phyloP scores from a whole-genome alignment of 2,329 filamentous ascomycete species.

The Xylariaceae sp. region DNA sequence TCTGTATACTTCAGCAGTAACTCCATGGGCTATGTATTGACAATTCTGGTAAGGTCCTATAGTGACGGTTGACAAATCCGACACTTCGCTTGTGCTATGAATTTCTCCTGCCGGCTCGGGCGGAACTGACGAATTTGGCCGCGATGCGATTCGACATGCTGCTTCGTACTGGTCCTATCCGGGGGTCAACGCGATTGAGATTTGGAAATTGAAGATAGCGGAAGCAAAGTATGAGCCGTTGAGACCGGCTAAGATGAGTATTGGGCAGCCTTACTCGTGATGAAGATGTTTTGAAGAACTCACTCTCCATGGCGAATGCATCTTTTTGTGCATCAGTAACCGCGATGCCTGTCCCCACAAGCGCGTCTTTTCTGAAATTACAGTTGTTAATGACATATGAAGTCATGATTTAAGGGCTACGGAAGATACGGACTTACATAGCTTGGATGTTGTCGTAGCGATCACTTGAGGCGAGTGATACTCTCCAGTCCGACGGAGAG shows the following conservation, averaged over 20 bases:
- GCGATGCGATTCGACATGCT: conserved; percentile 34
- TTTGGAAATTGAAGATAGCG: background rate
- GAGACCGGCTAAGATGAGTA: background rate
- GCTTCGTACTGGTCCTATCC: conserved; percentile 56
- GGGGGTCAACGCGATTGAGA: conserved; percentile 5
- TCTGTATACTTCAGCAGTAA: conserved; percentile 81
- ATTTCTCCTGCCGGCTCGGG: conserved; percentile 16
- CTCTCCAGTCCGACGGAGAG: conserved; percentile 44
- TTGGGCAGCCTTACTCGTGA: conserved; percentile 48
- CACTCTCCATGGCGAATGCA: conserved; percentile 64
- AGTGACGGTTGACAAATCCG: conserved; percentile 36
- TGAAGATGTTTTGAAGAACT: conserved; percentile 54
- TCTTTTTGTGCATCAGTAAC: conserved; percentile 32
- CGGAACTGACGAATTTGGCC: conserved; percentile 31
- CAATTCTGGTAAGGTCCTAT: conserved; percentile 55
- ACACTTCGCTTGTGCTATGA: conserved; percentile 6
- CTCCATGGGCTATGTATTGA: conserved; percentile 57
- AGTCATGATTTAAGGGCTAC: background rate
- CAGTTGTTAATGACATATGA: conserved; percentile 12
- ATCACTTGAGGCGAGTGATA: conserved; percentile 52
- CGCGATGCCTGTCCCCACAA: conserved; percentile 21
- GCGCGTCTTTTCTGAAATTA: conserved; percentile 28
- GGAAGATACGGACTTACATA: conserved; percentile 45
- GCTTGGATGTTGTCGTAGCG: conserved; percentile 60
- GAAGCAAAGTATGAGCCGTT: conserved; percentile 3